Percentiles rank a stretch among this genome's conserved stretches.
Conservation (phyloP, 1,284 basidiomycete species). For the Apiotrichum gamsii region DNA sequence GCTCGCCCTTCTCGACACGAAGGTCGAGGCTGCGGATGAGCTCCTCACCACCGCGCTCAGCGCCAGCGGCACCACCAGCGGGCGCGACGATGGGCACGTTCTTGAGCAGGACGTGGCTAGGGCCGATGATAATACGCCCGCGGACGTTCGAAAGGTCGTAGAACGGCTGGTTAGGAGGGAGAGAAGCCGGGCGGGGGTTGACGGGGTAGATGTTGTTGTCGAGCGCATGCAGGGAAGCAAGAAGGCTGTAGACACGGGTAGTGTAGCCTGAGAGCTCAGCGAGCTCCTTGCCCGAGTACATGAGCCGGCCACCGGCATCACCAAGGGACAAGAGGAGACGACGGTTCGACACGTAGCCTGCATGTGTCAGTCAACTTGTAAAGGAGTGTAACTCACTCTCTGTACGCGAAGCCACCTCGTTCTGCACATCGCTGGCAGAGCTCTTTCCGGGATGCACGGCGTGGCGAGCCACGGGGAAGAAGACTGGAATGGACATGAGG, state of each 20-base stretch:
- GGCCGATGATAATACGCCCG: slow-evolving; percentile 45
- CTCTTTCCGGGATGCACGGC: background rate
- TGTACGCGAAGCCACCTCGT: slow-evolving; percentile 55
- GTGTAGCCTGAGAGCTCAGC: slow-evolving; percentile 90
- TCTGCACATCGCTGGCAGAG: slow-evolving; percentile 1
- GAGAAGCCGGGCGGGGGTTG: slow-evolving; percentile 27
- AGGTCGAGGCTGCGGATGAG: slow-evolving; percentile 71
- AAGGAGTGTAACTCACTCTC: slow-evolving; percentile 52
- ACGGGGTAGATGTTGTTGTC: slow-evolving; percentile 43
- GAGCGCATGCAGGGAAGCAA: slow-evolving; percentile 77
- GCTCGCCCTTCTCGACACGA: slow-evolving; percentile 69
- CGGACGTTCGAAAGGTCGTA: slow-evolving; percentile 50
- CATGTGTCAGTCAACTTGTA: slow-evolving; percentile 1
- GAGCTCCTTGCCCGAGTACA: slow-evolving; percentile 60
- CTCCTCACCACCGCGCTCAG: slow-evolving; percentile 54
- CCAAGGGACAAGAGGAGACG: slow-evolving; percentile 84
- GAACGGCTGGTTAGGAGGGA: slow-evolving; percentile 36
- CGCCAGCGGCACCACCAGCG: slow-evolving; percentile 50
- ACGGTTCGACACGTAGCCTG: slow-evolving; percentile 94
- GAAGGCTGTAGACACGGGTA: slow-evolving; percentile 76
- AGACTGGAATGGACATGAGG: slow-evolving; percentile 78
- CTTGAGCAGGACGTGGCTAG: slow-evolving; percentile 54
- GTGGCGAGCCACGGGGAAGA: slow-evolving; percentile 50
- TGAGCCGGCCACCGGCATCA: slow-evolving; percentile 83
- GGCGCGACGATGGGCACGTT: slow-evolving; percentile 72